Percentiles rank a stretch among this genome's conserved stretches.
Evolutionary conservation across 768 basidiomycete genomes (phyloP).

Genomic region (Xanthoconium purpureum): DNA sequence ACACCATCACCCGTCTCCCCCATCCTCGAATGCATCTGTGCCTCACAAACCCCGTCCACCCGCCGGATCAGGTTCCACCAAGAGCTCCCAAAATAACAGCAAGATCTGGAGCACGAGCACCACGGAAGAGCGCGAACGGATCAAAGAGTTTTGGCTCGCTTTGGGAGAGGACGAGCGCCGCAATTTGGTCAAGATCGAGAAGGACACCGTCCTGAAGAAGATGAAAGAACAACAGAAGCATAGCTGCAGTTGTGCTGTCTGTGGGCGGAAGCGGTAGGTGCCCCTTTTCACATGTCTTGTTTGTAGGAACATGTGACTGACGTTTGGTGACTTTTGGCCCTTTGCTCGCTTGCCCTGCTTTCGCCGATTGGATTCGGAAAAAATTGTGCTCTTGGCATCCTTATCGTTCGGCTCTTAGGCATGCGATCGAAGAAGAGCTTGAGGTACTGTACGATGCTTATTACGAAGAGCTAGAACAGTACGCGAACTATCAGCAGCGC

Average conservation of each 20-base stretch:
- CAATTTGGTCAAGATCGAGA: conserved; percentile 94
- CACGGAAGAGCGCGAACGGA: conserved; percentile 91
- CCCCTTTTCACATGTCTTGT: conserved; percentile 28
- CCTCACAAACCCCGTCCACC: conserved; percentile 33
- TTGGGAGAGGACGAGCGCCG: conserved; percentile 89
- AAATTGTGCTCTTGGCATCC: conserved; percentile 5
- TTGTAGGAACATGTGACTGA: conserved; percentile 21
- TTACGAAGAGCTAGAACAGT: conserved; percentile 99
- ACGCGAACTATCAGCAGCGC: conserved; percentile 97
- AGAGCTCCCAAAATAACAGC: conserved; percentile 45
- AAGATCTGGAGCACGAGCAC: conserved; percentile 96
- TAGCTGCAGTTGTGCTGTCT: conserved; percentile 92
- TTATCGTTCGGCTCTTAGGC: conserved; percentile 44
- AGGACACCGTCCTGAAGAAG: conserved; percentile 94
- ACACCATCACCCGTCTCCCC: conserved; percentile 53
- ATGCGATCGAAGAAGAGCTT: conserved; percentile 99
- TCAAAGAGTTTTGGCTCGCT: conserved; percentile 96
- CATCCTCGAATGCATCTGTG: conserved; percentile 34
- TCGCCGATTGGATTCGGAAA: conserved; percentile 20
- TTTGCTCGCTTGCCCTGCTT: conserved; percentile 12
- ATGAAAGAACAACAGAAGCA: conserved; percentile 99
- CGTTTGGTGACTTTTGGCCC: conserved; percentile 22
- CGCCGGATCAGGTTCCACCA: conserved; percentile 22
- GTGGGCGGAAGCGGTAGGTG: conserved; percentile 92
- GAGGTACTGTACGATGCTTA: conserved; percentile 99